phyloP scores from a whole-genome alignment of 306 rosid genomes.

The Pyrus bretschneideri region DNA sequence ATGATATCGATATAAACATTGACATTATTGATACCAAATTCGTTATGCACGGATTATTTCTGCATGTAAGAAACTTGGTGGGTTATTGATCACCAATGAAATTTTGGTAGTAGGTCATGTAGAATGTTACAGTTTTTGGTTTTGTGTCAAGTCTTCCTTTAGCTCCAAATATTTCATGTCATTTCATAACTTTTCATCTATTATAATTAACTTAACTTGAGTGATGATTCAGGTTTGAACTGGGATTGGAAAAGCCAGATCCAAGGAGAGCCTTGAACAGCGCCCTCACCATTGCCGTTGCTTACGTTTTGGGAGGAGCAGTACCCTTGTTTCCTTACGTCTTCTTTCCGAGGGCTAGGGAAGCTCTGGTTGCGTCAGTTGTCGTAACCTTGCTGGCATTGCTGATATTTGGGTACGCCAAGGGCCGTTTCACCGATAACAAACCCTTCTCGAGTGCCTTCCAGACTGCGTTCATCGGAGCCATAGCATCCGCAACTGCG shows the following conservation, averaged over 20 bases:
- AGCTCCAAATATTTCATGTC: too few relatives aligned
- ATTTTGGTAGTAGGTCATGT: not conserved
- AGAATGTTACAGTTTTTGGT: fast-evolving
- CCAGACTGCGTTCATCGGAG: conserved; percentile 78
- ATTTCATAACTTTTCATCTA: too few relatives aligned
- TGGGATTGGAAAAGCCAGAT: conserved; percentile 89
- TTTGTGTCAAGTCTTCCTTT: fast-evolving
- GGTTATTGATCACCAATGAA: not conserved
- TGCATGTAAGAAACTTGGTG: not conserved
- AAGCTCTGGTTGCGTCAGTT: conserved; percentile 58
- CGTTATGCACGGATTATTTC: too few relatives aligned
- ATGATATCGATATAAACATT: too few relatives aligned
- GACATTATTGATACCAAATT: too few relatives aligned
- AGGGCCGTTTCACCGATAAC: conserved; percentile 73
- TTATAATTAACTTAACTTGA: not conserved
- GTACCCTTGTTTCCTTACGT: conserved; percentile 77
- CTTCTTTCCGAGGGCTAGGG: conserved; percentile 51
- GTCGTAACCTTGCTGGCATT: conserved; percentile 54
- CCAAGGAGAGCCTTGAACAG: conserved; percentile 89
- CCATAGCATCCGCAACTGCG: conserved; percentile 80
- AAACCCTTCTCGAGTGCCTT: conserved; percentile 70
- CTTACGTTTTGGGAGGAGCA: conserved; percentile 72
- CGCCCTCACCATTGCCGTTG: conserved; percentile 72
- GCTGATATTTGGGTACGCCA: conserved; percentile 74
- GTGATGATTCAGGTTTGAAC: conserved; percentile 59